These are phyloP conservation scores for Xylogone sp. DNA, from an alignment of 2,329 filamentous ascomycete species.

Conservation along the genomic window DNA sequence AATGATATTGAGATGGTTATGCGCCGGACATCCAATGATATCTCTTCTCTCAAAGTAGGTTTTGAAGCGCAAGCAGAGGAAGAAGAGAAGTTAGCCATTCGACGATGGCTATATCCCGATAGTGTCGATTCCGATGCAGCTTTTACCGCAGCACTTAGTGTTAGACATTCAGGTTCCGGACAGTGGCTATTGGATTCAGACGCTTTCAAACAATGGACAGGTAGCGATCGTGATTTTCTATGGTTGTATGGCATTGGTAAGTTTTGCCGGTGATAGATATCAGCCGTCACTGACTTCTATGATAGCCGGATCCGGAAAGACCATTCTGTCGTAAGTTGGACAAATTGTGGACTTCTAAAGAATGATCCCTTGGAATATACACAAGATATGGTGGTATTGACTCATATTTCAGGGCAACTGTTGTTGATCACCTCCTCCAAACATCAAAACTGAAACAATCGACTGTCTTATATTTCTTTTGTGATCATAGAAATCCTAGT, in stretches of 20 bases:
- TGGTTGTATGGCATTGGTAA: constrained; percentile 7
- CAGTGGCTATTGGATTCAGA: constrained; percentile 4
- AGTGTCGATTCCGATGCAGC: constrained; percentile 3
- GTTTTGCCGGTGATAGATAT: not conserved
- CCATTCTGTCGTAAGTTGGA: constrained; percentile 6
- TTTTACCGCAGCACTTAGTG: constrained; percentile 1
- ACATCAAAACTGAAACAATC: not conserved
- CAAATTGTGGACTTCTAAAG: not conserved
- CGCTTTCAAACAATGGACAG: constrained; percentile 4
- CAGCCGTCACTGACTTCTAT: not conserved
- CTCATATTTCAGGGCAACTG: too few relatives aligned
- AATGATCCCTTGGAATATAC: too few relatives aligned
- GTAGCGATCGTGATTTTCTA: constrained; percentile 1
- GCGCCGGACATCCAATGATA: not conserved
- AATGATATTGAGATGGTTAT: not conserved
- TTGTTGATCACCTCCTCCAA: not conserved
- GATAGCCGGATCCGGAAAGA: constrained; percentile 7
- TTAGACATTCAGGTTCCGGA: constrained; percentile 5
- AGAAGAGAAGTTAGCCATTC: constrained; percentile 3
- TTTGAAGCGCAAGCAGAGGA: constrained; percentile 2
- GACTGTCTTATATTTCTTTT: constrained; percentile 8
- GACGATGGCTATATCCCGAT: constrained; percentile 9
- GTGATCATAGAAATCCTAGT: constrained; percentile 4
- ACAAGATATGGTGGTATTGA: too few relatives aligned
- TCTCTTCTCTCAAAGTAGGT: constrained; percentile 3